These are phyloP conservation scores for Dothidotthia symphoricarpi DNA, from an alignment of 2,329 filamentous ascomycete genomes.

Conservation along the genomic window DNA sequence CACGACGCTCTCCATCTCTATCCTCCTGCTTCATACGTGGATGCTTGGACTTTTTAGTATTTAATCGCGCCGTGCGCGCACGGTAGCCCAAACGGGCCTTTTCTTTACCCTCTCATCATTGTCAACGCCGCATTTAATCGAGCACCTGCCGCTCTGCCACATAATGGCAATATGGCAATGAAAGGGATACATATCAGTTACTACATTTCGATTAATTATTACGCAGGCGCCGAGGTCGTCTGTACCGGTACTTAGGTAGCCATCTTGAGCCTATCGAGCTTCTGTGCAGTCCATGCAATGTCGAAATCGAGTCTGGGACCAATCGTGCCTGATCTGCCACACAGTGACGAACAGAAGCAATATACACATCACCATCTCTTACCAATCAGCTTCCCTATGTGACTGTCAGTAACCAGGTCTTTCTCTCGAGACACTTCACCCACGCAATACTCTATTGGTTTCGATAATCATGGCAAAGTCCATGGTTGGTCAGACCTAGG, in stretches of 20 bases:
- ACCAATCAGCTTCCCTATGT: constrained; percentile 28
- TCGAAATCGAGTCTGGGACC: constrained; percentile 16
- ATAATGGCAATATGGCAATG: too few species aligned
- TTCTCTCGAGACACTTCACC: too few species aligned
- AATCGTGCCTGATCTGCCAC: constrained; percentile 39
- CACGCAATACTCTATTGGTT: too few species aligned
- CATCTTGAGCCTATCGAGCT: constrained; percentile 21
- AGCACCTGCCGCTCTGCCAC: too few species aligned
- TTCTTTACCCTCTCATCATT: constrained; percentile 11
- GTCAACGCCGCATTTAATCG: too few species aligned
- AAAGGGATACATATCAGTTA: too few species aligned
- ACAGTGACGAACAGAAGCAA: constrained; percentile 22
- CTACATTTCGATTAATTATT: constrained; percentile 26
- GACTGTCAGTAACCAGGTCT: too few species aligned
- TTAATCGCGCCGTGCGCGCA: constrained; percentile 16
- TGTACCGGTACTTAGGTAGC: constrained; percentile 22
- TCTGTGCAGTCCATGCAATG: constrained; percentile 15
- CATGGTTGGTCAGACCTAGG: too few species aligned
- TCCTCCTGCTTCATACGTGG: constrained; percentile 20
- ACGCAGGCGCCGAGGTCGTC: constrained; percentile 15
- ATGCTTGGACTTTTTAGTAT: constrained; percentile 21
- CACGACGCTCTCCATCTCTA: constrained; percentile 32
- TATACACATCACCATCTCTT: constrained; percentile 39
- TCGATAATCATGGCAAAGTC: too few species aligned
- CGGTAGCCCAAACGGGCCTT: constrained; percentile 9